Base-by-base conservation (phyloP, 2,329 filamentous ascomycete genomes). In the Penicillium hesseltinei region DNA sequence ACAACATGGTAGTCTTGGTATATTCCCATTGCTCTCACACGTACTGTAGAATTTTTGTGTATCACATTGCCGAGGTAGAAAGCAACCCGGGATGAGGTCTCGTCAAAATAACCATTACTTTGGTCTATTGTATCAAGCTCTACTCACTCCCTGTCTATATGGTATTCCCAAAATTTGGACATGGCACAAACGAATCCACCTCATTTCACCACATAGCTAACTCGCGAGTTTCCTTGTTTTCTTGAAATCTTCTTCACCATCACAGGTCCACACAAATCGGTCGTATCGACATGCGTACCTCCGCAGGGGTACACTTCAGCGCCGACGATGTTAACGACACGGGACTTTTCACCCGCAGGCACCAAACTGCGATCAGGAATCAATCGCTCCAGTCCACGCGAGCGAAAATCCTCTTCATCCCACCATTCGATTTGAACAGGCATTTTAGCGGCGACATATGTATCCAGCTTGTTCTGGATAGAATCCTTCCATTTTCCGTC, bases 261-360 rank as follows among this genome's bases (percentile, higher is more conserved):
- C 5, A 85, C 87, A 85, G 65, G 82, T 7, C 66, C 67, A 51
- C 66, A 85, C 58, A 80, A 63, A 56, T 81, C 78, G 21, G 86
- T 88, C 19, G 75, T 81, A 31, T 81, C 77, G 4, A 91, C 88
- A 76, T 91, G 89, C 27, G 88, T 91, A 0, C 88, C 88, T 8
- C 88, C 89, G 71, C 89, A 91, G 1, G 88, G 88, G 75, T 91
- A 91, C 27, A 82, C 82, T 63, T 88, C 89, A 0, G 83, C 82
- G 0, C 87, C 88, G 0, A 84, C 82, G 58, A 91, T 89, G 57
- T 84, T 82, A 25, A 91, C 88, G 0, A 90, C 86, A 9, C 88
- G 78, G 33, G 87, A 84, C 69, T 83, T 85, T 63, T 82, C 82
- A 25, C 81, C 82, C 9, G 77, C 75, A 59, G 74, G 71, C 49